Base-by-base conservation (phyloP, 345 rosid species). In the Salix brachista region DNA sequence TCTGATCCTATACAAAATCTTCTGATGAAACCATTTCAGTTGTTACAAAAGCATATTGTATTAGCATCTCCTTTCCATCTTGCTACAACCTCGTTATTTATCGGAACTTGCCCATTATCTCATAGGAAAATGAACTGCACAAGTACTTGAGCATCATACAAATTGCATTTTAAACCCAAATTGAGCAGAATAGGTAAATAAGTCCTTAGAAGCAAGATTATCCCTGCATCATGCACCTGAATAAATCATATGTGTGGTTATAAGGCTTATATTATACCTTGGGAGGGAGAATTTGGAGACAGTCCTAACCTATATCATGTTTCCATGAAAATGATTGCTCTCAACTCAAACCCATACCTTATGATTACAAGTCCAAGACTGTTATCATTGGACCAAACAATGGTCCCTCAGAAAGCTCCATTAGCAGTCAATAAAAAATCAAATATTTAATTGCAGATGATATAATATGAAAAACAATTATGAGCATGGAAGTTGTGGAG, bases 401-500 rank as follows among this genome's bases (percentile, higher is more conserved):
- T 37, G 26, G 25, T 4, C 41, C 70, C 21, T 32, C 6, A 25
- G 2, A 62, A 62, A 62, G 32, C 26, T 62, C 32, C 66, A 62
- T 25, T 62, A 62, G 14, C 30, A 52, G 8, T 58, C 16, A 58
- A 39, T 62, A 61, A 28, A 44, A 44, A 19, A 42, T 28, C 69
- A 10, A 42, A 39, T 25, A 44, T 28, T 74, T 56, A 16, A 11
- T 42, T 74, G 25, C 30, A 76, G 52, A 74, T 37, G 32, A 77
- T 18, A 23, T 34, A 32, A 26, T 37, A n/a, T 39, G 28, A 72
- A 52, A 48, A 65, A 64, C 46, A 21, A 60, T 72, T 23, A 83
- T 16, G 69, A 72, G 71, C 17, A 42, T 37, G 37, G 65, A 73
- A 67, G 72, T 23, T 60, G 62, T n/a, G 62, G 66, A 39, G 13